Conservation (phyloP, 139 green algal genomes). For the Limnomonas spitsbergensis region DNA sequence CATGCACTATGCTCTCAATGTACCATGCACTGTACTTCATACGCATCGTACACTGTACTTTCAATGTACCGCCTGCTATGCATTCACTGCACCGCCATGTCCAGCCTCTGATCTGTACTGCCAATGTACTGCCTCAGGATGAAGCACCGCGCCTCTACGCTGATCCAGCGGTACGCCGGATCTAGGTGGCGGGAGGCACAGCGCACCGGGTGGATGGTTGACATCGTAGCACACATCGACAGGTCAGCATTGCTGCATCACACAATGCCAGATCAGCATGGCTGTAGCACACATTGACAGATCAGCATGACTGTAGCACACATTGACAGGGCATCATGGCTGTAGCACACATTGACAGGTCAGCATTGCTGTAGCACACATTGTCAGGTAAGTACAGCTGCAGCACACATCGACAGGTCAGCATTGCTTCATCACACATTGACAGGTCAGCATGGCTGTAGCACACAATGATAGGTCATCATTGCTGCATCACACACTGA, state of each 20-base stretch:
- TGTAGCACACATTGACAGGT: constrained; percentile 40
- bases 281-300: constrained; percentile 40
- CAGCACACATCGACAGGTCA: no score
- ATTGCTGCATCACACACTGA: no score
- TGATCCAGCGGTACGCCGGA: constrained; percentile 38
- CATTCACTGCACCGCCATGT: no score
- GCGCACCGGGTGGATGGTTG: constrained; percentile 37
- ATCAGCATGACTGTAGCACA: constrained; percentile 9
- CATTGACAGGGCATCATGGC: no score
- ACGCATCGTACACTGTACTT: no score
- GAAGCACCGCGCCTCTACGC: constrained; percentile 27
- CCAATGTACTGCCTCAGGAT: constrained; percentile 11
- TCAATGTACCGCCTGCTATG: no score
- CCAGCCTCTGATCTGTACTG: no score
- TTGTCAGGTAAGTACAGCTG: constrained; percentile 33
- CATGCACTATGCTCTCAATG: no score
- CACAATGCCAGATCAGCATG: no score
- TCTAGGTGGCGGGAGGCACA: constrained; percentile 30
- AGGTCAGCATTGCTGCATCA: constrained; percentile 15
- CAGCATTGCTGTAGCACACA: constrained; percentile 18
- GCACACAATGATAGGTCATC: no score
- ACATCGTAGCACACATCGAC: constrained; percentile 40
- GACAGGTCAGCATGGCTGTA: constrained; percentile 33
- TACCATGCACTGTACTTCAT: no score
- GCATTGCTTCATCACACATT: no score